A percentile compares a stretch with the other conserved stretches of the same genome.
These are phyloP conservation scores for Pythium phragmitis DNA, from an alignment of 352 stramenopile genomes.

Conservation along the genomic window DNA sequence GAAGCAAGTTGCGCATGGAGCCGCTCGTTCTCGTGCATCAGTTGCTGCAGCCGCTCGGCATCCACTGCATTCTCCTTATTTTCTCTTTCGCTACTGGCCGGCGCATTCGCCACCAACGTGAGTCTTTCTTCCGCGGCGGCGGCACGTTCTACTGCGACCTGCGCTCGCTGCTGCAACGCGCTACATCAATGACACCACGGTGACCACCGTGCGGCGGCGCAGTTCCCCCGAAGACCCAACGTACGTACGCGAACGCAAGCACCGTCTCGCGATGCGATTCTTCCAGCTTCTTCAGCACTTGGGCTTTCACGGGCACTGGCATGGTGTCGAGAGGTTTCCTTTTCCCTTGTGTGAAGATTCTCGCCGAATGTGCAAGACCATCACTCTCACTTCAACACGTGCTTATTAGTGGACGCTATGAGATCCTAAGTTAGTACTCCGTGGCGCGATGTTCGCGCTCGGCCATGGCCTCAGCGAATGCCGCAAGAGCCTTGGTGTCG, in stretches of 20 bases:
- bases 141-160: slow-evolving; percentile 15
- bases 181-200: neutral
- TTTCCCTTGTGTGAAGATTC: neutral
- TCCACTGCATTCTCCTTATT: neutral
- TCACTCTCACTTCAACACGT: slow-evolving; percentile 34
- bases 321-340: neutral
- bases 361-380: slow-evolving; percentile 9
- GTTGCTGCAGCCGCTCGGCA: slow-evolving; percentile 12
- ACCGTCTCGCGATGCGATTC: slow-evolving; percentile 24
- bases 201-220: neutral
- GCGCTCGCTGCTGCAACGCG: slow-evolving; percentile 21
- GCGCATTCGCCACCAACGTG: slow-evolving; percentile 2
- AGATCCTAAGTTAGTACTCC: slow-evolving; percentile 4
- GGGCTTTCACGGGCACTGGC: slow-evolving; percentile 24
- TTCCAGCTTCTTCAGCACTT: slow-evolving; percentile 30
- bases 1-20: slow-evolving; percentile 24
- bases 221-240: neutral
- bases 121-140: slow-evolving; percentile 8
- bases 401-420: slow-evolving; percentile 1
- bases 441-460: slow-evolving; percentile 40
- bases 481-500: slow-evolving; percentile 41
- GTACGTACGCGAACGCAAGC: slow-evolving; percentile 27
- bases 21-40: slow-evolving; percentile 32
- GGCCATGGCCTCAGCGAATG: slow-evolving; percentile 40
- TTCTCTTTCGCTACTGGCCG: neutral